A percentile compares a stretch with the other conserved stretches of the same genome.
phyloP scores from a whole-genome alignment of 805 yeast species.

The Monosporozyma solicola region DNA sequence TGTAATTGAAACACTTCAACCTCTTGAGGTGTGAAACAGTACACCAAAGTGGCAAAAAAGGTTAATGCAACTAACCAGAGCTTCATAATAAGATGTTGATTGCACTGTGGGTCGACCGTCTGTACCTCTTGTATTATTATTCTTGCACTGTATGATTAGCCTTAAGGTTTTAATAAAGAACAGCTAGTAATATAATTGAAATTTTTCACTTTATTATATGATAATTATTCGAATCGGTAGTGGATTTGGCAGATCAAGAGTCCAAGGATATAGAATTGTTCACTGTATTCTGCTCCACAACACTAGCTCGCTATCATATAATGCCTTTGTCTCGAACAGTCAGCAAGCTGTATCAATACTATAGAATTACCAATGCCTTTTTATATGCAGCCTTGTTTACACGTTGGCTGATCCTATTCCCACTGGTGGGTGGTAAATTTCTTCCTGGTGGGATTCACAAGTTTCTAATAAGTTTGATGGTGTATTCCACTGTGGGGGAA shows the following conservation, averaged over 20 bases:
- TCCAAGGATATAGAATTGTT: background rate
- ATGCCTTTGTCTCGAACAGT: background rate
- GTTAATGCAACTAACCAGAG: background rate
- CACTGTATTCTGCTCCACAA: background rate
- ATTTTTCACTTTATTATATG: background rate
- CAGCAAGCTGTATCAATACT: conserved; percentile 21
- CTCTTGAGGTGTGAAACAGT: conserved; percentile 57
- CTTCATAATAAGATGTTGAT: background rate
- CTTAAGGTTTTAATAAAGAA: background rate
- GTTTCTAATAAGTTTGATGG: conserved; percentile 35
- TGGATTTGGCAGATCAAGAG: no score
- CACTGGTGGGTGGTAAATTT: conserved; percentile 56
- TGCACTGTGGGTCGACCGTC: background rate
- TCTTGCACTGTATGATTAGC: background rate
- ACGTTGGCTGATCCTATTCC: conserved; percentile 45
- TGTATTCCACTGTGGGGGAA: conserved; percentile 16
- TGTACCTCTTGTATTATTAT: background rate
- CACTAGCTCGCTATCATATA: background rate
- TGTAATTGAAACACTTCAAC: conserved; percentile 71
- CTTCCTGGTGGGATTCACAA: conserved; percentile 67
- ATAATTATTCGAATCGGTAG: background rate
- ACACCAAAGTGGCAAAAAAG: conserved; percentile 21
- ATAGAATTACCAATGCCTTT: conserved; percentile 19
- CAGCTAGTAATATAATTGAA: background rate
- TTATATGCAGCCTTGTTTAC: conserved; percentile 25